Evolutionary conservation across 805 yeast species (phyloP), one percentile per base, ranked within the genome.

Genomic region (Candida loeiensis): DNA sequence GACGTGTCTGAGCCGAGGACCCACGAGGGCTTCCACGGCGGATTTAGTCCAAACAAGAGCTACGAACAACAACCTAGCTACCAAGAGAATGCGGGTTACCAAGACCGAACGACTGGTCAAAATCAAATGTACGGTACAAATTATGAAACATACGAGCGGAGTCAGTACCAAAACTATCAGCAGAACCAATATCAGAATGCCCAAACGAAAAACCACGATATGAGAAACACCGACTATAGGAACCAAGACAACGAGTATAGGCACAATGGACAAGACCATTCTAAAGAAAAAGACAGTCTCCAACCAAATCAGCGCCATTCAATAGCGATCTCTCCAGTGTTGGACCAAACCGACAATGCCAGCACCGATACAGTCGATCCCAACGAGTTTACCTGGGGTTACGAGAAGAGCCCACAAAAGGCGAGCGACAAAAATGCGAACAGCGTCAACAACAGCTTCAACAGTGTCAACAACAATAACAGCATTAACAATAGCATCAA

Each of bases 271-370:
- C 17, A 12, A 6, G 18, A 28, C 6, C 24, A 6, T 6, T 9
- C 24, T 21, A 9, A 21, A 21, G 27, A 30, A 30, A 30, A 9
- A 3, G 33, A 30, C 4, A 24, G 6, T 2, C 35, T 36, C 14
- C 44, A 42, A 22, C 46, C 43, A 17, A 36, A 44, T 30, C 59
- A 58, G 35, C 47, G 63, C 29, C 63, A 58, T 40, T 58, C 63
- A 2, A 59, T 59, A 20, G 64, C 64, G 6, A 47, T 56, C 6
- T 53, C 60, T 11, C 59, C 64, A 4, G 32, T 40, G 27, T 29
- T 41, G 35, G 37, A 37, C 25, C 30, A 33, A 15, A 4, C 15
- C n/a, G 41, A 34, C 33, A 39, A 17, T 29, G 21, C 6, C 48
- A 56, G 29, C 6, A 33, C 27, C 14, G 14, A 27, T 2, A 13